These are phyloP conservation scores for Mycothermus thermophilus DNA, from an alignment of 495 filamentous ascomycete species.

Conservation along the genomic window DNA sequence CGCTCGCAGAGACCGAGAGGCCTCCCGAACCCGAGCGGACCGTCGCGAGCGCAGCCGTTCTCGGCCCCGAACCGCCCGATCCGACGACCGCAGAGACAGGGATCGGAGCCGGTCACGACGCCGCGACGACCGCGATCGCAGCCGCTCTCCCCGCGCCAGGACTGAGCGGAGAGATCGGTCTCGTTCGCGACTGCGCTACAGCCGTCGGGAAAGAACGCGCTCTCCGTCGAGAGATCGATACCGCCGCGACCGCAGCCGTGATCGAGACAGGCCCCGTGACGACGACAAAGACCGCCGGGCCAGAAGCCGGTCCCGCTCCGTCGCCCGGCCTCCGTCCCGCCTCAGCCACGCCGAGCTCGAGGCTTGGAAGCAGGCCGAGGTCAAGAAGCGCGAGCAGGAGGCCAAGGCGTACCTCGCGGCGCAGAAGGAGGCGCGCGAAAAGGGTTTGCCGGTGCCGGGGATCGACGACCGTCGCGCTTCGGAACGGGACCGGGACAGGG, in stretches of 20 bases:
- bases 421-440: slow-evolving; percentile 37
- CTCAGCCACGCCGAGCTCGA: slow-evolving; percentile 22
- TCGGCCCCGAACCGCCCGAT: slow-evolving; percentile 17
- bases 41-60: slow-evolving; percentile 21
- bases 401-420: slow-evolving; percentile 43
- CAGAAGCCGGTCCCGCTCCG: slow-evolving; percentile 27
- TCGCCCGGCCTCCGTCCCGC: slow-evolving; percentile 16
- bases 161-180: slow-evolving; percentile 18
- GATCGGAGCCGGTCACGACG: slow-evolving; percentile 24
- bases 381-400: slow-evolving; percentile 42
- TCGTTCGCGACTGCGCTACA: slow-evolving; percentile 11
- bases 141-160: slow-evolving; percentile 16
- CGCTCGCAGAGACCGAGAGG: slow-evolving; percentile 13
- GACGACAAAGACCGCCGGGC: slow-evolving; percentile 15
- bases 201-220: slow-evolving; percentile 15
- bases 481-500: slow-evolving; percentile 26
- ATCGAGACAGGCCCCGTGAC: slow-evolving; percentile 12
- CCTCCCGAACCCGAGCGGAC: slow-evolving; percentile 15
- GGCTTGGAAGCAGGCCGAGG: slow-evolving; percentile 39
- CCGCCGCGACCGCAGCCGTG: slow-evolving; percentile 22
- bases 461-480: slow-evolving; percentile 30
- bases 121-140: slow-evolving; percentile 16
- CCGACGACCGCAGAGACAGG: slow-evolving; percentile 19
- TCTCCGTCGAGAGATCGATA: slow-evolving; percentile 10
- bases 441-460: slow-evolving; percentile 35